Evolutionary conservation across 2,329 filamentous ascomycete species (phyloP).

Genomic region (Colletotrichum sp.): DNA sequence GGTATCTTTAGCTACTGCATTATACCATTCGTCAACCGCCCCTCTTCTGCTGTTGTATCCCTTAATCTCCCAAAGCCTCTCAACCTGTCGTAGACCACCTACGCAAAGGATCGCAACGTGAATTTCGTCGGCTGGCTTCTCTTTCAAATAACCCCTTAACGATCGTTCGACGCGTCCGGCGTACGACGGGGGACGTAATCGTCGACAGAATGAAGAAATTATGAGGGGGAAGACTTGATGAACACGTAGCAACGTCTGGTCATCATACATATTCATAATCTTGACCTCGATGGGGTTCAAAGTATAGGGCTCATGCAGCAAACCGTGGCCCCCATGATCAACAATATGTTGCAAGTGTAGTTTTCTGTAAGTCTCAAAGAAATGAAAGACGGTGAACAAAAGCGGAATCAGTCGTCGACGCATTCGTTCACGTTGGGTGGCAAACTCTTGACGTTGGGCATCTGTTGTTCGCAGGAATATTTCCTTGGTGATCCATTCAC

Average conservation of each 20-base stretch:
- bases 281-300: constrained; percentile 66
- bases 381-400: constrained; percentile 70
- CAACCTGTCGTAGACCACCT: constrained; percentile 66
- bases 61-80: constrained; percentile 70
- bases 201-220: constrained; percentile 67
- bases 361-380: constrained; percentile 68
- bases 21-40: constrained; percentile 66
- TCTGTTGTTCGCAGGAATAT: constrained; percentile 66
- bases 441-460: constrained; percentile 60
- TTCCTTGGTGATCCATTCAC: constrained; percentile 69
- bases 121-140: constrained; percentile 66
- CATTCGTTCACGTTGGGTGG: constrained; percentile 67
- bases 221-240: constrained; percentile 70
- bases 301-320: constrained; percentile 60
- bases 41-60: constrained; percentile 65
- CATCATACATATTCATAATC: constrained; percentile 70
- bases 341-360: constrained; percentile 62
- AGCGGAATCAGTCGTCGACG: constrained; percentile 67
- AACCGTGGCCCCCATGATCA: constrained; percentile 54
- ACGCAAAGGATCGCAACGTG: constrained; percentile 65
- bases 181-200: constrained; percentile 68
- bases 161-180: constrained; percentile 67
- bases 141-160: constrained; percentile 66
- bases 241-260: constrained; percentile 65
- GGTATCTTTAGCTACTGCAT: constrained; percentile 50